Conservation (phyloP, 2,329 filamentous ascomycete species). For the Calonectria hongkongensis region DNA sequence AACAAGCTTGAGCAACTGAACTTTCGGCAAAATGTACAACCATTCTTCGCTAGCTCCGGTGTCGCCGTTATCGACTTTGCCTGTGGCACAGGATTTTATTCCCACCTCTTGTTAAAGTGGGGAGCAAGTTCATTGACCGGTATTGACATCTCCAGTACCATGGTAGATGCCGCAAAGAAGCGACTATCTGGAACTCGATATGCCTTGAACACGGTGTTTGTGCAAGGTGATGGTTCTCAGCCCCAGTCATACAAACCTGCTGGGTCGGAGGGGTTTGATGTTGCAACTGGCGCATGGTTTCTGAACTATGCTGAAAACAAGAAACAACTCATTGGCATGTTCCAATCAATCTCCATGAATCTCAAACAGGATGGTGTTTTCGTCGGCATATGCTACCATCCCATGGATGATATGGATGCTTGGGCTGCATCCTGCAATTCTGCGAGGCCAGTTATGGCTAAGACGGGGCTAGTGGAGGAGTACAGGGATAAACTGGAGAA, state of each 20-base stretch:
- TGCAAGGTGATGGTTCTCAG: neutral
- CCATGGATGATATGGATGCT: neutral
- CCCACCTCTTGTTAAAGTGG: constrained; percentile 5
- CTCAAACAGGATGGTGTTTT: neutral
- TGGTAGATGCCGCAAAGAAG: neutral
- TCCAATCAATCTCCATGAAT: constrained; percentile 8
- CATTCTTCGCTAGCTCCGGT: neutral
- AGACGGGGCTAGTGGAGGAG: neutral
- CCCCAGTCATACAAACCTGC: neutral
- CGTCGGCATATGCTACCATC: neutral
- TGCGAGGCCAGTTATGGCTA: neutral
- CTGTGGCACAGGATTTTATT: constrained; percentile 5
- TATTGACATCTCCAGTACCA: neutral
- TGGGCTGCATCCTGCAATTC: constrained; percentile 2
- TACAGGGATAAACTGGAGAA: constrained; percentile 6
- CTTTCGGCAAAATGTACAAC: neutral
- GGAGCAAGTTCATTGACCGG: neutral
- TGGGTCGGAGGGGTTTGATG: neutral
- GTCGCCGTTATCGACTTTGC: constrained; percentile 3
- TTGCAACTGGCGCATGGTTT: constrained; percentile 5
- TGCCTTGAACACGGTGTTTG: neutral
- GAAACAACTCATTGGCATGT: neutral
- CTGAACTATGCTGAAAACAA: neutral
- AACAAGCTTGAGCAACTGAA: constrained; percentile 9
- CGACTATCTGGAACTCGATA: neutral